Base-by-base conservation (phyloP, 768 basidiomycete species). In the Collybia nuda region DNA sequence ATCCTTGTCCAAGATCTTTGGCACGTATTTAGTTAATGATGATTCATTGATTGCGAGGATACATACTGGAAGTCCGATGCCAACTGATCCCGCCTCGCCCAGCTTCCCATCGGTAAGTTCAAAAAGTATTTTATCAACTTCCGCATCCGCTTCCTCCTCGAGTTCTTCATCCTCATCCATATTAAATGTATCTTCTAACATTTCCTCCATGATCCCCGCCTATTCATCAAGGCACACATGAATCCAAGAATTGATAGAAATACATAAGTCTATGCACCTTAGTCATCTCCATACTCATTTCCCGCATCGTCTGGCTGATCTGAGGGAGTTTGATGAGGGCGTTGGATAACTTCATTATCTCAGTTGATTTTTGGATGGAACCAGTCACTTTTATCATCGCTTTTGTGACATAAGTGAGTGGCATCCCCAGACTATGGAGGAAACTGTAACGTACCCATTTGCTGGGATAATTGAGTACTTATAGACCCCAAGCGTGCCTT, bases 251-350 rank as follows among this genome's bases (percentile, higher is more conserved):
- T 17, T 40, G 6, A 17, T 45, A 14, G 21, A 23, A 6, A 29
- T 49, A 9, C 35, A 22, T 35, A 22, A 12, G 23, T 24, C 15
- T 14, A 6, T 75, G 36, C 57, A 88, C 96, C 82, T 98, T 98
- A 54, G 91, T 98, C 97, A 98, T 98, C 70, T 99, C 97, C 88
- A 95, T 93, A 59, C 89, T 93, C 93, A 99, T 95, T 62, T 97
- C 90, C 29, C 93, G 82, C 97, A 99, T 99, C 0, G 83, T 81
- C 55, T 84, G 86, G 68, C 87, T 89, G 42, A 98, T 83, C 66
- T 98, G 93, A 15, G 97, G 97, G 14, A 99, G 77, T 61, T 86
- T 94, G 56, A 98, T 75, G 41, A 98, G 79, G 22, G 87, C 73
- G 71, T 96, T 98, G n/a, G 94, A 95, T 37, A 95, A 77, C 71